Base-by-base conservation (phyloP, 495 filamentous ascomycete species). In the Penicillium simplicissimum region DNA sequence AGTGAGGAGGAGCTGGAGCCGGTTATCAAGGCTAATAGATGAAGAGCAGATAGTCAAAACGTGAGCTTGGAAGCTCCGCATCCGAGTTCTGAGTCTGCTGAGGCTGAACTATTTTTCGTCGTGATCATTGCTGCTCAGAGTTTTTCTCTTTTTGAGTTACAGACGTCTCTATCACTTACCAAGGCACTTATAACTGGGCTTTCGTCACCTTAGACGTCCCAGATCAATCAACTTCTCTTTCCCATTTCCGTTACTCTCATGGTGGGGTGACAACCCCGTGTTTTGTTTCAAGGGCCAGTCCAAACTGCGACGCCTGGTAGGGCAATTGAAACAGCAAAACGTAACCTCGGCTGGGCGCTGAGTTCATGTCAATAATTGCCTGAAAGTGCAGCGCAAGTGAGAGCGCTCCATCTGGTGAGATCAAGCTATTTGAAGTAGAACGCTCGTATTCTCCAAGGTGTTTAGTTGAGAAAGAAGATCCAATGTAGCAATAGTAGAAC, bases 271-370 rank as follows among this genome's bases (percentile, higher is more conserved):
- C 21, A 42, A 55, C 28, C 23, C 25, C 36, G 43, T 23, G 35
- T 21, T 57, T 38, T 15, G 33, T 53, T 55, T 37, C 51, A 59
- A 58, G 55, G 28, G 21, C 49, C 51, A 52, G 28, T 59, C 28
- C 28, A 62, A 48, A 57, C 28, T 9, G 40, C 38, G 13, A 48
- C 49, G 13, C 9, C 35, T 17, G 23, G 63, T 65, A 19, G 55
- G 42, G 59, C 63, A 43, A 65, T 59, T 59, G 63, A 48, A 59
- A 62, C 59, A 25, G 55, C 37, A 61, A 49, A 61, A 49, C 55
- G 54, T 47, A 49, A 42, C 21, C 31, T 34, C 36, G 6, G 34
- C 58, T 25, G 21, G 17, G 15, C 34, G n/a, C 33, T 10, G 45
- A 57, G 52, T 40, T 34, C 25, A 56, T 34, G 21, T 52, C 19